A percentile compares a stretch with the other conserved stretches of the same genome.
Evolutionary conservation across 208 protist genomes (phyloP).

Genomic region (Crithidia fasciculata): DNA sequence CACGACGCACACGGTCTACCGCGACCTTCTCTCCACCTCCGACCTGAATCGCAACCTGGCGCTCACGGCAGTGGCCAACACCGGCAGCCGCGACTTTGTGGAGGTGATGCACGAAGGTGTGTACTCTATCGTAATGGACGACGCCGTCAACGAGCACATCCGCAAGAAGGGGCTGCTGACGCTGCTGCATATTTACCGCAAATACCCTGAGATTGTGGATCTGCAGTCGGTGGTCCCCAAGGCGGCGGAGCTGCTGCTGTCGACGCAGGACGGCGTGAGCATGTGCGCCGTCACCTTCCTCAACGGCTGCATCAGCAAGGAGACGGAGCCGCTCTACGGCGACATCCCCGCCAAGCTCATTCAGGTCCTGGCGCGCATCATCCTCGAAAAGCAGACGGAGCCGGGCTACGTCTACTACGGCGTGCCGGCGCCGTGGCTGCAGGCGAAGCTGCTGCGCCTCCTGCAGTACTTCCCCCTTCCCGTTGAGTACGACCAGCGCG

Average conservation of each 20-base stretch:
- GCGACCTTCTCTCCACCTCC: conserved; percentile 93
- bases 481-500: conserved; percentile 50
- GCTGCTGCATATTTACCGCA: conserved; percentile 96
- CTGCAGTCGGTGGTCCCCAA: conserved; percentile 61
- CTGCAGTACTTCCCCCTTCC: conserved; percentile 95
- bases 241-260: conserved; percentile 88
- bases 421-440: conserved; percentile 98
- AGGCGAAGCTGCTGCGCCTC: conserved; percentile 97
- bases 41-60: conserved; percentile 96
- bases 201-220: conserved; percentile 92
- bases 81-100: conserved; percentile 97
- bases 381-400: conserved; percentile 88
- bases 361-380: conserved; percentile 80
- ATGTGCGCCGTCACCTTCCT: conserved; percentile 94
- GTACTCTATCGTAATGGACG: conserved; percentile 92
- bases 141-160: conserved; percentile 80
- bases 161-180: conserved; percentile 98
- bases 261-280: conserved; percentile 92
- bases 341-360: conserved; percentile 79
- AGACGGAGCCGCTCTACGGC: conserved; percentile 65
- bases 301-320: conserved; percentile 82
- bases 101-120: conserved; percentile 97
- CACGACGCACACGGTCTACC: conserved; percentile 97
- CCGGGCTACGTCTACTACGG: conserved; percentile 98
- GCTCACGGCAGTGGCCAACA: conserved; percentile 97